Percentiles rank a stretch among this genome's conserved stretches.
These are phyloP conservation scores for Rhizopus stolonifer DNA, from an alignment of 371 early-diverging fungal genomes.

Conservation along the genomic window DNA sequence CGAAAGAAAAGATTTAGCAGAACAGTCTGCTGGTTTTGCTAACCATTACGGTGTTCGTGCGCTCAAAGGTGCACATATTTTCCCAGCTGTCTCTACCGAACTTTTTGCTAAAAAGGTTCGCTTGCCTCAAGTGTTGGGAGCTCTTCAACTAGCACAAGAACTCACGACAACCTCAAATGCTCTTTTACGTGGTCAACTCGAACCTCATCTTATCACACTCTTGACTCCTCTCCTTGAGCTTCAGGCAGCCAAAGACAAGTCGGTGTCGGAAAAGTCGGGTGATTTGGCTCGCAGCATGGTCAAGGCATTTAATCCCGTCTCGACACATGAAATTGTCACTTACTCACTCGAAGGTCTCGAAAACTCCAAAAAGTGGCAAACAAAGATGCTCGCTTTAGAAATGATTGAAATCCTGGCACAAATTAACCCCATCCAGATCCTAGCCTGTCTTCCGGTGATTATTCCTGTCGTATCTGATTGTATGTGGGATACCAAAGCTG, in stretches of 20 bases:
- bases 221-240: slow-evolving; percentile 58
- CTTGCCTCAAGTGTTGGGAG: slow-evolving; percentile 63
- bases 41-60: slow-evolving; percentile 55
- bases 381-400: slow-evolving; percentile 63
- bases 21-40: slow-evolving; percentile 38
- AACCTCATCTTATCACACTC: slow-evolving; percentile 62
- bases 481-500: slow-evolving; percentile 74
- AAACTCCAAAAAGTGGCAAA: slow-evolving; percentile 78
- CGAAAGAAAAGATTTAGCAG: slow-evolving; percentile 35
- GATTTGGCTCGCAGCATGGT: slow-evolving; percentile 56
- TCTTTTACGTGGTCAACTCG: slow-evolving; percentile 44
- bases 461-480: slow-evolving; percentile 72
- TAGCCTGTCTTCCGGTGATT: slow-evolving; percentile 59
- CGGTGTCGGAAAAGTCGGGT: slow-evolving; percentile 59
- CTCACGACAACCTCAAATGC: slow-evolving; percentile 35
- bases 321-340: slow-evolving; percentile 57
- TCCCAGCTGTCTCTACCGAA: slow-evolving; percentile 56
- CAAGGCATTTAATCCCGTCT: slow-evolving; percentile 54
- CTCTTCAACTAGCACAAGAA: slow-evolving; percentile 57
- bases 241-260: slow-evolving; percentile 66
- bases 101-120: slow-evolving; percentile 71
- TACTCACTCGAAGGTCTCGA: slow-evolving; percentile 57
- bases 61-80: slow-evolving; percentile 56
- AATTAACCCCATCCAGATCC: slow-evolving; percentile 60
- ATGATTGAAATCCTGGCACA: slow-evolving; percentile 53